phyloP scores from a whole-genome alignment of 2,329 filamentous ascomycete species.

The Pleurostoma richardsiae region DNA sequence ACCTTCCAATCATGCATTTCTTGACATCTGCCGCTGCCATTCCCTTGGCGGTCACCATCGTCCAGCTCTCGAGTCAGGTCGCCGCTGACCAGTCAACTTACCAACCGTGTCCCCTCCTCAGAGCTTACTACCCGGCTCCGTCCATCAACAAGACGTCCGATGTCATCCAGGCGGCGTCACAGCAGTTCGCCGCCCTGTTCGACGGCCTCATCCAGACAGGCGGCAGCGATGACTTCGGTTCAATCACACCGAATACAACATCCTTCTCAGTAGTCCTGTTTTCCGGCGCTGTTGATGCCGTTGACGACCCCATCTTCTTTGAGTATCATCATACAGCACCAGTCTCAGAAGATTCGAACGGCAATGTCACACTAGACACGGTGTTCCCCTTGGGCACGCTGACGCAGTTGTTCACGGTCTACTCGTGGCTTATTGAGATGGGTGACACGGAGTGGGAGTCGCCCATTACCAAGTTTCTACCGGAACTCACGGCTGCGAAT shows the following conservation, averaged over 20 bases:
- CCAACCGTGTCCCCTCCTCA: slow-evolving; percentile 12
- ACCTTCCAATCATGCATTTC: too few relatives aligned
- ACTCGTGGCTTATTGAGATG: slow-evolving; percentile 22
- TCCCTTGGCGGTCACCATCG: too few relatives aligned
- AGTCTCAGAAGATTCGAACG: background rate
- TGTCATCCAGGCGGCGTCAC: slow-evolving; percentile 4
- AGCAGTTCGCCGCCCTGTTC: slow-evolving; percentile 13
- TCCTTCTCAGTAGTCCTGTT: slow-evolving; percentile 20
- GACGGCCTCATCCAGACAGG: slow-evolving; percentile 11
- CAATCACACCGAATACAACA: slow-evolving; percentile 17
- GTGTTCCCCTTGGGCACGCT: slow-evolving; percentile 20
- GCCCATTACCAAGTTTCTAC: slow-evolving; percentile 20
- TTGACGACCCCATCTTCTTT: slow-evolving; percentile 11
- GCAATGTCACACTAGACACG: slow-evolving; percentile 13
- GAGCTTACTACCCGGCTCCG: slow-evolving; percentile 11
- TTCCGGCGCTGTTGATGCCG: slow-evolving; percentile 3
- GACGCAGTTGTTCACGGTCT: slow-evolving; percentile 25
- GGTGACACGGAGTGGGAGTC: slow-evolving; percentile 19
- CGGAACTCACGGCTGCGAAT: slow-evolving; percentile 12
- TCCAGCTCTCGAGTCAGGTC: background rate
- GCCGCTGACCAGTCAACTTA: slow-evolving; percentile 2
- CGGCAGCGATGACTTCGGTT: slow-evolving; percentile 13
- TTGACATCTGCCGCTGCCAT: too few relatives aligned
- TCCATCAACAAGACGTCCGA: slow-evolving; percentile 7
- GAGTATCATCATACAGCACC: slow-evolving; percentile 17